These are phyloP conservation scores for Malus orientalis DNA, from an alignment of 306 rosid genomes.

Conservation along the genomic window DNA sequence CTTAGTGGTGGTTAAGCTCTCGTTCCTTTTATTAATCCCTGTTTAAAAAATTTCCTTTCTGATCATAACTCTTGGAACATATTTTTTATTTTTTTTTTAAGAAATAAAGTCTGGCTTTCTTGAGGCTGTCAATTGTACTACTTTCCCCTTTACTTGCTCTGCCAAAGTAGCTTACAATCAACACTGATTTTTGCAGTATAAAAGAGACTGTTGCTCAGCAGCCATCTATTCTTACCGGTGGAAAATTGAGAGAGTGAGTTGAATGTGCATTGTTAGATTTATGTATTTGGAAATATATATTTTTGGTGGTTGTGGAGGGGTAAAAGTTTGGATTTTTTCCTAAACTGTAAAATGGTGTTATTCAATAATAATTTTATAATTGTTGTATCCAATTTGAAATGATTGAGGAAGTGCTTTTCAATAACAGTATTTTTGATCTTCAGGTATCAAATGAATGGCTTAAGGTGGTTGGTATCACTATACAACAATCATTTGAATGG, in stretches of 20 bases:
- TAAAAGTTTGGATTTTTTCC: not conserved
- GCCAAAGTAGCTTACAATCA: conserved; percentile 1
- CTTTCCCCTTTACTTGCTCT: not conserved
- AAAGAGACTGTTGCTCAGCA: conserved; percentile 92
- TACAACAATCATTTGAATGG: conserved; percentile 97
- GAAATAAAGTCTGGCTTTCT: conserved; percentile 8
- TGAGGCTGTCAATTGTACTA: conserved; percentile 13
- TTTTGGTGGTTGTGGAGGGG: not conserved
- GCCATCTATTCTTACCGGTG: conserved; percentile 68
- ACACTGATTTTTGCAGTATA: conserved; percentile 48
- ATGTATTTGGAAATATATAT: not conserved
- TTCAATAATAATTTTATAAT: not conserved
- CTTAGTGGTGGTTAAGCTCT: not conserved
- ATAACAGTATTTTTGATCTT: conserved; percentile 24
- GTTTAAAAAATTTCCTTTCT: not conserved
- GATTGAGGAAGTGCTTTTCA: not conserved
- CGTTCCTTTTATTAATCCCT: not conserved
- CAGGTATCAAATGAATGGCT: conserved; percentile 99
- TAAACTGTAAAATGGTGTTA: not conserved
- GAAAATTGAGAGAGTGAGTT: conserved; percentile 95
- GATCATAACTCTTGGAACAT: not conserved
- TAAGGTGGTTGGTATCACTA: conserved; percentile 94
- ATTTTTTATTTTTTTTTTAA: not conserved
- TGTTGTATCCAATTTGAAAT: not conserved
- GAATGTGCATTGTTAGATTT: not conserved